A percentile compares a stretch with the other conserved stretches of the same genome.
Evolutionary conservation across 1,284 basidiomycete species (phyloP).

Genomic region (Cystobasidiaceae sp.): DNA sequence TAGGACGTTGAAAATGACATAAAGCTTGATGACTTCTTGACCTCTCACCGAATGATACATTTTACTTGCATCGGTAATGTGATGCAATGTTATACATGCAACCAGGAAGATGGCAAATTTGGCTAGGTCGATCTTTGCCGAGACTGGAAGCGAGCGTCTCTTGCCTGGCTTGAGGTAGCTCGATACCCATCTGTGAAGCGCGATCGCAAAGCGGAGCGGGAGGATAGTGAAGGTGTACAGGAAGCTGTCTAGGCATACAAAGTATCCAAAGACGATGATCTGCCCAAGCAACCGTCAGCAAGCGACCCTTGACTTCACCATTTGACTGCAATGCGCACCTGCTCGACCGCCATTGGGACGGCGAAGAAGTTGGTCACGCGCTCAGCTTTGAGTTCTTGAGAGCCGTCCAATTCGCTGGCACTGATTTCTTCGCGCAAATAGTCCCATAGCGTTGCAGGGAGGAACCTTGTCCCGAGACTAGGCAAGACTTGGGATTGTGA

Average conservation of each 20-base stretch:
- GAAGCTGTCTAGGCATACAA: constrained; percentile 94
- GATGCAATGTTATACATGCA: constrained; percentile 68
- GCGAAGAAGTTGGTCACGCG: constrained; percentile 95
- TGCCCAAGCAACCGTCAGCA: constrained; percentile 43
- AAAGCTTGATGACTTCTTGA: constrained; percentile 96
- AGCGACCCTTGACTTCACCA: neutral
- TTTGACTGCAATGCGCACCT: constrained; percentile 54
- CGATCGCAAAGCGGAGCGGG: constrained; percentile 64
- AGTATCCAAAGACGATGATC: constrained; percentile 87
- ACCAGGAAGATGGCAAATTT: constrained; percentile 69
- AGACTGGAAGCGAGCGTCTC: constrained; percentile 58
- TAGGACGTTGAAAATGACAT: constrained; percentile 97
- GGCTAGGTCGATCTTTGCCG: constrained; percentile 86
- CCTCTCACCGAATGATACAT: constrained; percentile 99
- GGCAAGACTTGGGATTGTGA: neutral
- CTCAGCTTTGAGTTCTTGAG: constrained; percentile 92
- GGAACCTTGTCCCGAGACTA: neutral
- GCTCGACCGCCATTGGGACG: constrained; percentile 89
- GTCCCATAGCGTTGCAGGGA: constrained; percentile 81
- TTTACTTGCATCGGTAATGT: constrained; percentile 90
- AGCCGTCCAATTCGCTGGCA: constrained; percentile 84
- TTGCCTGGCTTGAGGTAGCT: constrained; percentile 29
- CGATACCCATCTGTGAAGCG: constrained; percentile 35
- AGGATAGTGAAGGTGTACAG: constrained; percentile 97
- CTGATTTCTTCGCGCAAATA: constrained; percentile 80